Base-by-base conservation (phyloP, 768 basidiomycete species). In the Pleurotus pulmonarius region DNA sequence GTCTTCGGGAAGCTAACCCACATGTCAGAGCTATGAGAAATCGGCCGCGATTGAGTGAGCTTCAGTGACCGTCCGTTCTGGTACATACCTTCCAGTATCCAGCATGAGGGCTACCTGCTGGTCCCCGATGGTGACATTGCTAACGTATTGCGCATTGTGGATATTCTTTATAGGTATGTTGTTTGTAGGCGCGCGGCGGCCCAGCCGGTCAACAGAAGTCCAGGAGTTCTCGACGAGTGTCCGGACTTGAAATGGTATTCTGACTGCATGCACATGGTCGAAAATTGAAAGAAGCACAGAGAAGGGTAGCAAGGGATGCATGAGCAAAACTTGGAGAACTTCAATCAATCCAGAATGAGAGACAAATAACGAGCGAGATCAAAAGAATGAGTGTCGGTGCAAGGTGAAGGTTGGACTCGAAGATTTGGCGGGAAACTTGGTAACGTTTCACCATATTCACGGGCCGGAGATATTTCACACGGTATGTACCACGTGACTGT, bases 11-110 rank as follows among this genome's bases (percentile, higher is more conserved):
- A 81, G 41, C 73, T 73, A 7, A 88, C 87, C 89, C 90, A 92
- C 38, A 92, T 69, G 67, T 92, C 90, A 39, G 88, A 86, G 61
- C 90, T 91, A 13, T 16, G n/a, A 9, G n/a, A 29, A 4, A 11
- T 12, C 24, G 15, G 26, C 16, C 38, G 20, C 7, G 3, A 24
- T 7, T 15, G 26, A 25, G 7, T 16, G n/a, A 7, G 2, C 9
- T 18, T 49, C 34, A 34, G 38, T 16, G n/a, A 22, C 26, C 46
- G 29, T 34, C 9, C 34, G 29, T 16, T 55, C 22, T 1, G 45
- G 39, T 9, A 40, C 71, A 15, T 59, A 86, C 88, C 89, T 91
- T 70, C 90, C 90, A 5, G 88, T 90, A 65, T 92, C 90, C 53
- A 92, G 69, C 62, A 89, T 73, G 51, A 91, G 86, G 20, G 78